Evolutionary conservation across 2,329 filamentous ascomycete species (phyloP), one percentile per base, ranked within the genome.

Genomic region (Paecilomyces dactylethromorphus): DNA sequence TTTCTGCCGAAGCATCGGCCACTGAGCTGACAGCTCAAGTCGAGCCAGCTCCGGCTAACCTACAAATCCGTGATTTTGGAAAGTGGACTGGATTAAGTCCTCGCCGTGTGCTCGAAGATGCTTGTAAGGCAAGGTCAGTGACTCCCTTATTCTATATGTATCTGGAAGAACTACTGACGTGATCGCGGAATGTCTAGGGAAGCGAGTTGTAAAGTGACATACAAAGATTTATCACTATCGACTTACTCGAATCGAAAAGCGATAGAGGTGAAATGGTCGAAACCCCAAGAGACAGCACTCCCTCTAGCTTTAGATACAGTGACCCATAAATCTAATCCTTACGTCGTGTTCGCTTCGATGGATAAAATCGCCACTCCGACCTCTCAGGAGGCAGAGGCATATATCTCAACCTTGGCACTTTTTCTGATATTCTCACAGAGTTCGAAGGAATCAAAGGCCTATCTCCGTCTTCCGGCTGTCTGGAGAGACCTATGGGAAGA

Each of bases 401-500:
- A 88, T 65, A 83, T 94, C 50, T 90, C 92, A 5, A 96, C 92
- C 0, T 81, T 85, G 12, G 91, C 89, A 1, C 77, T 99, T 1
- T 97, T 96, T 71, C 82, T 90, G 49, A 81, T 96, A 0, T 96
- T 92, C 63, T 85, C 86, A 1, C 82, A 84, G n/a, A 90, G 87
- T 15, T 76, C 84, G 0, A 94, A 91, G 66, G 93, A 97, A 68
- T 91, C 95, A 63, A 97, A 95, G 71, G 84, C 91, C 2, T 88
- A 88, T 60, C 72, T 96, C 62, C 84, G 90, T 55, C 79, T 99
- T 15, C 91, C 92, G 3, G 81, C 87, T 0, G 81, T 84, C 1
- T 99, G 91, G 89, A 87, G 90, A 70, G 90, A 96, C 64, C 78
- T 97, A 1, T 97, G 92, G 87, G 82, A 83, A 10, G 92, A 97